A percentile compares a stretch with the other conserved stretches of the same genome.
These are phyloP conservation scores for Myriosclerotinia scirpicola DNA, from an alignment of 2,329 filamentous ascomycete genomes.

Conservation along the genomic window DNA sequence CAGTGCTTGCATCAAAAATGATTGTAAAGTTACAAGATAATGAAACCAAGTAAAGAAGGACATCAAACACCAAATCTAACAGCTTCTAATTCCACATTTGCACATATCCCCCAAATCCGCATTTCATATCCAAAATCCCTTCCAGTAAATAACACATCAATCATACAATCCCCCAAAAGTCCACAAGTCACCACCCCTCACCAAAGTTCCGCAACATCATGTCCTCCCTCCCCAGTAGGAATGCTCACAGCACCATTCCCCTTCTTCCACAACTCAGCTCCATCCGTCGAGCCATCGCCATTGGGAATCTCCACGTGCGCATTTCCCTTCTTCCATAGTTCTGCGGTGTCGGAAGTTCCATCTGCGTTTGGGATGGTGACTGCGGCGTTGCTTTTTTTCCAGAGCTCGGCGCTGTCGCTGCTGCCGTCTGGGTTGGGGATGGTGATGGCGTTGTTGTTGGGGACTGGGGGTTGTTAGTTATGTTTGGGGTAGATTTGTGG, in stretches of 20 bases:
- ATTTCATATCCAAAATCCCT: neutral
- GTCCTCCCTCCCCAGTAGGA: neutral
- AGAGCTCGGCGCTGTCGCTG: no score
- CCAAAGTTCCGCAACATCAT: neutral
- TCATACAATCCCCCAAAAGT: neutral
- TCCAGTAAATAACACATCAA: neutral
- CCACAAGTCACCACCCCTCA: neutral
- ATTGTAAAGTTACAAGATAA: neutral
- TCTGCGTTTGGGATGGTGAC: neutral
- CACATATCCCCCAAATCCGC: no score
- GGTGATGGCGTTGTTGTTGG: neutral
- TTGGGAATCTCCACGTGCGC: neutral
- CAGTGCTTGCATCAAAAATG: neutral
- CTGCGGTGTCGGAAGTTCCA: neutral
- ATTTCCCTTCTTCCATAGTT: neutral
- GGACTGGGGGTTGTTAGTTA: neutral
- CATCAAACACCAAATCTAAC: no score
- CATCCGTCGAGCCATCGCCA: neutral
- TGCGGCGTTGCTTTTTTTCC: neutral
- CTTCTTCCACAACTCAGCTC: neutral
- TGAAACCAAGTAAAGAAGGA: no score
- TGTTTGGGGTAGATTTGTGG: neutral
- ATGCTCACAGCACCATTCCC: neutral
- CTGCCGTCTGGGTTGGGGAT: neutral
- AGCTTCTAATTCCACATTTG: no score